Base-by-base conservation (phyloP, 1,284 basidiomycete species). In the Boletus smithii region DNA sequence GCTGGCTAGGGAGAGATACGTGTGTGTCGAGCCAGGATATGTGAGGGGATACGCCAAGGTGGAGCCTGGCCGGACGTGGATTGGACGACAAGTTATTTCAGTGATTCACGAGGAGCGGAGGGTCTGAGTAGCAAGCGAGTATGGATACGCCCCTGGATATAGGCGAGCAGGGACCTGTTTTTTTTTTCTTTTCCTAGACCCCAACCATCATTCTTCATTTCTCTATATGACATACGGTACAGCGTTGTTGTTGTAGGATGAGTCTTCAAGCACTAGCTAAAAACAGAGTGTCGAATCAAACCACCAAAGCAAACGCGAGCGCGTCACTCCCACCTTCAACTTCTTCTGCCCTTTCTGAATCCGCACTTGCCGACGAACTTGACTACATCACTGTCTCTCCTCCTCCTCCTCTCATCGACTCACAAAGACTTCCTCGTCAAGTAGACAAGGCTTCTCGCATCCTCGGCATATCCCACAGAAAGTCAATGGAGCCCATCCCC, bases 11-110 rank as follows among this genome's bases (percentile, higher is more conserved):
- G 80, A 90, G 55, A 76, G 69, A 48, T 94, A 81, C 60, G 76
- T 93, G 30, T 94, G 91, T 56, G 81, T 93, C 42, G 91, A 95
- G 68, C 92, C 92, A 8, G 92, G 92, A 18, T 78, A 78, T 65
- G 91, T 91, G 3, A 69, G 77, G 37, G 84, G 85, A 10, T 89
- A 80, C 59, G 76, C 75, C 13, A 66, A 65, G 44, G 63, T 92
- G 18, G 72, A 73, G 33, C 72, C 83, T 2, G 84, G 83, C 16
- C 70, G 80, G 61, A 79, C 76, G 34, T 93, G 89, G 85, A 69
- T 80, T 29, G 89, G 88, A 2, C 79, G 82, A 54, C 91, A 94
- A 61, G 73, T 77, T 2, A 56, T 93, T 20, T 73, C 75, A 10
- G 68, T 73, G n/a, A 46, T 63, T 32, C 56, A 64, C 26, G 55